Evolutionary conservation across 257 asterid species (phyloP).

Genomic region (Paraleonurus japonicus): DNA sequence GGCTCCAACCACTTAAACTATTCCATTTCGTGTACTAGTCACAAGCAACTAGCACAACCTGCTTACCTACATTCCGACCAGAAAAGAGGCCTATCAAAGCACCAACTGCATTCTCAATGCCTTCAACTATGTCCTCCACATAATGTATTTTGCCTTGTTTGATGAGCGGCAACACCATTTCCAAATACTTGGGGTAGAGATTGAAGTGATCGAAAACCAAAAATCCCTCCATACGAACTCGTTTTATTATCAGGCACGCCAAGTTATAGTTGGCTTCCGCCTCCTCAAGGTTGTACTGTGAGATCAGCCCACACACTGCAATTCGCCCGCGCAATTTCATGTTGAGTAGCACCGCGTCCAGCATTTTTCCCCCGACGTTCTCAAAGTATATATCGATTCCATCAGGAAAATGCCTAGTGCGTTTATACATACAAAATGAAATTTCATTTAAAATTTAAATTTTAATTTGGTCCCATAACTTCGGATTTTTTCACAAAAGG

Average conservation of each 20-base stretch:
- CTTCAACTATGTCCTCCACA: conserved; percentile 20
- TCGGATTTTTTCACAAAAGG: too few relatives aligned
- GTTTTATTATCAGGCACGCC: conserved; percentile 22
- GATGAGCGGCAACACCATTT: conserved; percentile 11
- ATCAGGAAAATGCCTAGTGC: conserved; percentile 38
- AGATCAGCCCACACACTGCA: conserved; percentile 48
- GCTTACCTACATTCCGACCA: conserved; percentile 23
- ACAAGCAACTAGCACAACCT: conserved; percentile 12
- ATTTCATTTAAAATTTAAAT: too few relatives aligned
- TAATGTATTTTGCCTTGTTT: conserved; percentile 5
- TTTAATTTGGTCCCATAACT: too few relatives aligned
- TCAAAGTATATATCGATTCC: conserved; percentile 59
- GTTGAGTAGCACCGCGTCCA: conserved; percentile 47
- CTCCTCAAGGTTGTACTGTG: conserved; percentile 42
- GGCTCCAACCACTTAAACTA: too few relatives aligned
- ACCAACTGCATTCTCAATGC: conserved; percentile 7
- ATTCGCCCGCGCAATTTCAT: conserved; percentile 42
- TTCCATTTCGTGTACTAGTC: too few relatives aligned
- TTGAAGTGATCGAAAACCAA: conserved; percentile 30
- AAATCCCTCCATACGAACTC: conserved; percentile 47
- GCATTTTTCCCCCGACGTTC: conserved; percentile 54
- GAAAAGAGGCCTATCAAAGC: conserved; percentile 28
- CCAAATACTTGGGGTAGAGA: conserved; percentile 24
- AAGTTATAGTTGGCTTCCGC: conserved; percentile 35
- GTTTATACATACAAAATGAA: too few relatives aligned